These are phyloP conservation scores for Mucor piriformis DNA, from an alignment of 371 early-diverging fungal species.

Conservation along the genomic window DNA sequence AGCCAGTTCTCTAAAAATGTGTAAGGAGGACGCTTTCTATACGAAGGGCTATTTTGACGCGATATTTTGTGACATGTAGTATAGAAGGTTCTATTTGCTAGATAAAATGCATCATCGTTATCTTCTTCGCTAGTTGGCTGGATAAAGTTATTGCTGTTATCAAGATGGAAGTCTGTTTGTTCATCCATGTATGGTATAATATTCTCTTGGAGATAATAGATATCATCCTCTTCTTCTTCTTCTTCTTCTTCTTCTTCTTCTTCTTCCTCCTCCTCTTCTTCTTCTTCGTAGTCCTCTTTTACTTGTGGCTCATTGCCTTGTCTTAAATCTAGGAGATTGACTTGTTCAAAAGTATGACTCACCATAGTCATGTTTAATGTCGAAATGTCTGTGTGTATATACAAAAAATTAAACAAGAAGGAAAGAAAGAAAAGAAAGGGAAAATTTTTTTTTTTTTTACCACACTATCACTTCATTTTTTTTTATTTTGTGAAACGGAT, in stretches of 20 bases:
- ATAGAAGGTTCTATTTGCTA: conserved; percentile 50
- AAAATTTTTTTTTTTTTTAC: conserved; percentile 5
- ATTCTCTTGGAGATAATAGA: neutral
- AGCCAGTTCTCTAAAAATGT: conserved; percentile 50
- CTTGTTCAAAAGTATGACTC: conserved; percentile 1
- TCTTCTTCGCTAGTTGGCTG: neutral
- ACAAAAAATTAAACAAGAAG: neutral
- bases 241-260: conserved; percentile 3
- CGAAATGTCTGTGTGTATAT: no score
- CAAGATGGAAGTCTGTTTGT: neutral
- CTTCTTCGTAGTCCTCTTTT: conserved; percentile 2
- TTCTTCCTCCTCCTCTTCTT: neutral
- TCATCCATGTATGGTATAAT: neutral
- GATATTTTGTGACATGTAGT: conserved; percentile 55
- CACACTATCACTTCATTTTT: neutral
- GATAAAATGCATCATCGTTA: conserved; percentile 28
- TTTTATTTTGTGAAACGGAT: conserved; percentile 3
- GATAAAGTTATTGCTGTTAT: neutral
- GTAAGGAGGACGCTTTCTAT: conserved; percentile 41
- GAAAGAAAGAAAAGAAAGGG: neutral
- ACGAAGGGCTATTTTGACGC: conserved; percentile 46
- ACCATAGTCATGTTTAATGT: conserved; percentile 7
- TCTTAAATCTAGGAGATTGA: conserved; percentile 4
- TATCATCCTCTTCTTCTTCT: neutral
- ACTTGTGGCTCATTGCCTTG: neutral